Evolutionary conservation across 2,329 filamentous ascomycete genomes (phyloP), one percentile per base, ranked within the genome.

Genomic region (Colletotrichum camelliae): DNA sequence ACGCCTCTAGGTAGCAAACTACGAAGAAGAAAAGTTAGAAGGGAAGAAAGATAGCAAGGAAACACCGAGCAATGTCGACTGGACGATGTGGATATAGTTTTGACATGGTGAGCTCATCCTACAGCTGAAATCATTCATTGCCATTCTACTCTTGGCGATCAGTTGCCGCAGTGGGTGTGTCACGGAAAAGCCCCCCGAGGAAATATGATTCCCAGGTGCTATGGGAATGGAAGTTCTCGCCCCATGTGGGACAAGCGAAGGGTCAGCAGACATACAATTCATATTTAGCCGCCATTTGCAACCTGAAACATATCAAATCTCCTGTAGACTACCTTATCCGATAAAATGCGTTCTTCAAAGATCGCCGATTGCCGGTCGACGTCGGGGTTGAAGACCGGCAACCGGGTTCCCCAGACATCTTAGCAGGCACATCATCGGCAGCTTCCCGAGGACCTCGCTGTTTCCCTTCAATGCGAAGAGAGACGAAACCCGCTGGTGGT

Each of bases 1-100:
- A n/a, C n/a, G n/a, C n/a, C n/a, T n/a, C n/a, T n/a, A n/a, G n/a
- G n/a, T n/a, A n/a, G n/a, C n/a, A n/a, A n/a, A n/a, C n/a, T n/a
- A n/a, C n/a, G n/a, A n/a, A n/a, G n/a, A n/a, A n/a, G n/a, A n/a
- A n/a, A n/a, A n/a, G n/a, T n/a, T n/a, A n/a, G n/a, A n/a, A n/a
- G n/a, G n/a, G n/a, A n/a, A n/a, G n/a, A n/a, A n/a, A n/a, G n/a
- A 84, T 57, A 84, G 10, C 33, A 35, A 4, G 33, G 10, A 12
- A 35, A 12, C 33, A 7, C 12, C 33, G 33, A 13, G 33, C 33
- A 2, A 35, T 13, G 33, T 35, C 33, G 2, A 13, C 12, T 13
- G 4, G 10, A 35, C 12, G 9, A 31, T 12, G 12, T 35, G 10
- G 9, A 3, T n/a, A 21, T 21, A 21, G 1, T 48, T 21, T 48